These are phyloP conservation scores for Cerrena zonata DNA, from an alignment of 1,284 basidiomycete species.

Conservation along the genomic window DNA sequence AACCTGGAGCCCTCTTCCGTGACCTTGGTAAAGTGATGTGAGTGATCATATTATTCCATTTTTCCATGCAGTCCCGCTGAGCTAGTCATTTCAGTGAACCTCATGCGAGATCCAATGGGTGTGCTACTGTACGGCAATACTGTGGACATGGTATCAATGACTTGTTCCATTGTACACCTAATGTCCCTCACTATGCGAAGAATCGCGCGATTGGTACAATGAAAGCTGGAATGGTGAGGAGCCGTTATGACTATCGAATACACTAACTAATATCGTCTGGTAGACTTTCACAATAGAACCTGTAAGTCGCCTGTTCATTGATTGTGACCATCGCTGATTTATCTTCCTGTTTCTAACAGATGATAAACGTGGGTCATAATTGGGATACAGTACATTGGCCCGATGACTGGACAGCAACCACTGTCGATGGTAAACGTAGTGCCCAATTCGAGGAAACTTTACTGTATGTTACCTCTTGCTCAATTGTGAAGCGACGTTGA, in stretches of 20 bases:
- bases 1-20: conserved; percentile 81
- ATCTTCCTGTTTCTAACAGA: conserved; percentile 41
- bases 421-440: conserved; percentile 79
- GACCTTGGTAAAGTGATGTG: conserved; percentile 80
- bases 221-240: conserved; percentile 75
- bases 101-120: conserved; percentile 72
- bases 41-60: conserved; percentile 24
- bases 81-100: conserved; percentile 59
- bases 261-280: not conserved
- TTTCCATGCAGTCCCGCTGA: no score
- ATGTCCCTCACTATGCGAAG: conserved; percentile 81
- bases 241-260: not conserved
- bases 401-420: conserved; percentile 92
- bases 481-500: conserved; percentile 6
- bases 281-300: conserved; percentile 78
- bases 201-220: conserved; percentile 79
- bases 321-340: conserved; percentile 15
- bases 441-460: conserved; percentile 96
- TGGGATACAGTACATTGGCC: conserved; percentile 78
- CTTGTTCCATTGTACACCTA: conserved; percentile 72
- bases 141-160: conserved; percentile 89
- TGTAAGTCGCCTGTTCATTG: conserved; percentile 34
- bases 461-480: conserved; percentile 49
- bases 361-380: conserved; percentile 83
- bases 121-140: conserved; percentile 81